Base-by-base conservation (phyloP, 2,329 filamentous ascomycete genomes). In the Diaporthe capsici region DNA sequence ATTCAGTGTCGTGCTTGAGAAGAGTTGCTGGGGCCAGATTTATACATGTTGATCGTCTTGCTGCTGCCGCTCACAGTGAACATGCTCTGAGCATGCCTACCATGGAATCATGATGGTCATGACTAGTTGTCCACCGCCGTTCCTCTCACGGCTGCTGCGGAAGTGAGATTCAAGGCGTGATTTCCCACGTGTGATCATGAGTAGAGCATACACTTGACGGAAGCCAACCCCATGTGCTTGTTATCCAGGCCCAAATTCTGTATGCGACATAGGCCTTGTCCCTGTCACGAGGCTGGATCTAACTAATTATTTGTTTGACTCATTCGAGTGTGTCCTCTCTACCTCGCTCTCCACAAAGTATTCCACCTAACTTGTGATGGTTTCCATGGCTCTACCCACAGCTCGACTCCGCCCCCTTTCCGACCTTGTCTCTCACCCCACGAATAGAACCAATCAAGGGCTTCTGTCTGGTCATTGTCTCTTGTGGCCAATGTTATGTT, bases 91-190 rank as follows among this genome's bases (percentile, higher is more conserved):
- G 13, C 9, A 31, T 22, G 9, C 4, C 15, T 31, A 6, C 3
- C 39, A 13, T 9, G 39, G n/a, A 22, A 25, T 4, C 9, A 28
- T 20, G n/a, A 28, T 47, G 42, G 25, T 25, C 60, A 65, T 65
- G 42, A 65, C 60, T 65, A 65, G 60, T 31, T 47, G n/a, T 20
- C 60, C 60, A 65, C n/a, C 34, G 42, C 39, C 39, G 17, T 47
- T 31, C 5, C n/a, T 13, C 25, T 31, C 25, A 31, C 15, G 8
- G 13, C 5, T 63, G n/a, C 13, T 5, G 15, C 13, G 22, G 13
- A 28, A 25, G 60, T 28, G 39, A 63, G 25, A 42, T 3, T 3
- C 39, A 13, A 22, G 17, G 15, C 6, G 4, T 47, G 60, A 31
- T 31, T 13, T 44, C 25, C 25, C 25, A 47, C 8, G n/a, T 47